Conservation (phyloP, 2,329 filamentous ascomycete genomes). For the Hypoxylon sp. region DNA sequence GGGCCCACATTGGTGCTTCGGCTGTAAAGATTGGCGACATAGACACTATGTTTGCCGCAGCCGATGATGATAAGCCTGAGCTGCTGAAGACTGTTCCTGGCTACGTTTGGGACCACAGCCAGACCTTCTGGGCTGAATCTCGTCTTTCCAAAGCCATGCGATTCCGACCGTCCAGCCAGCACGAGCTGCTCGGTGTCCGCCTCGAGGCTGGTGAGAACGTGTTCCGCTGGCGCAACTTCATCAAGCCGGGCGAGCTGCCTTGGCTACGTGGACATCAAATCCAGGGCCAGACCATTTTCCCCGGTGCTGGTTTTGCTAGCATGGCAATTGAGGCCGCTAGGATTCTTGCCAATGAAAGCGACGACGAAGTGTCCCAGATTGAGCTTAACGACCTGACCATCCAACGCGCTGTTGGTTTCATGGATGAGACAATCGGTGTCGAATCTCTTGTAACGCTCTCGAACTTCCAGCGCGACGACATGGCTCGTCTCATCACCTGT, state of each 20-base stretch:
- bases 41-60: slow-evolving; percentile 1
- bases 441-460: slow-evolving; percentile 45
- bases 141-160: slow-evolving; percentile 21
- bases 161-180: slow-evolving; percentile 2
- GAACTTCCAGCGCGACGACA: slow-evolving; percentile 22
- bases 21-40: slow-evolving; percentile 29
- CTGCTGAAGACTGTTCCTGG: slow-evolving; percentile 29
- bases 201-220: slow-evolving; percentile 34
- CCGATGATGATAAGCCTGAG: slow-evolving; percentile 10
- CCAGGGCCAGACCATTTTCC: slow-evolving; percentile 43
- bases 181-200: slow-evolving; percentile 22
- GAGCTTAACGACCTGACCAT: slow-evolving; percentile 39
- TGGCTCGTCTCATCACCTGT: slow-evolving; percentile 10
- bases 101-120: slow-evolving; percentile 41
- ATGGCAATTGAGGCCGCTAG: slow-evolving; percentile 42
- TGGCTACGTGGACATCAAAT: slow-evolving; percentile 43
- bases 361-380: slow-evolving; percentile 31
- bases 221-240: slow-evolving; percentile 31
- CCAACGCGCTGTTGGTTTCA: slow-evolving; percentile 37
- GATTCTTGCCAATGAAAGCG: slow-evolving; percentile 10
- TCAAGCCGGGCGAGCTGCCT: slow-evolving; percentile 20
- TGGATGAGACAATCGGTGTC: slow-evolving; percentile 38
- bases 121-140: slow-evolving; percentile 33
- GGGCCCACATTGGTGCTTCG: slow-evolving; percentile 20
- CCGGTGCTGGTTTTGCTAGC: slow-evolving; percentile 43